Conservation (phyloP, 2,329 filamentous ascomycete species). For the Tympanopsis confertula region DNA sequence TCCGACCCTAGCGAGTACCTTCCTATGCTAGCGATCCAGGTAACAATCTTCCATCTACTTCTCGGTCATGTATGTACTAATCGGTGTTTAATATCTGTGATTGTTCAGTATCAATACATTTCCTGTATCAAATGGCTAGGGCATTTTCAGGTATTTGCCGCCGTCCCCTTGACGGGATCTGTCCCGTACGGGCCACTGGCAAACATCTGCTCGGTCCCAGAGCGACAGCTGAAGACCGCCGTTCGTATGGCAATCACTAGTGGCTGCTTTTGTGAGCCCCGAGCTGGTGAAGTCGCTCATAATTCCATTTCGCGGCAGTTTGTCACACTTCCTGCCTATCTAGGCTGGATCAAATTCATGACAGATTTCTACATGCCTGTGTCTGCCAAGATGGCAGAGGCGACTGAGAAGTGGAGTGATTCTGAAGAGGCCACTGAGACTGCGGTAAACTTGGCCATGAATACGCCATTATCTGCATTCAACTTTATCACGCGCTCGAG, state of each 20-base stretch:
- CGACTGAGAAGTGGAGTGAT: not conserved
- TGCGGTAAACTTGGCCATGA: not conserved
- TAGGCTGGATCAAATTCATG: not conserved
- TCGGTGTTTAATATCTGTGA: not conserved
- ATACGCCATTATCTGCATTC: not conserved
- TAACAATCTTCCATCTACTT: not conserved
- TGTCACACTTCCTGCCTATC: not conserved
- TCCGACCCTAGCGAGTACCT: not conserved
- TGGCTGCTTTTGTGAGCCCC: not conserved
- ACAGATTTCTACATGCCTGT: not conserved
- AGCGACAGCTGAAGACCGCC: not conserved
- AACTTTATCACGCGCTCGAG: not conserved
- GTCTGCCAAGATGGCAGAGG: not conserved
- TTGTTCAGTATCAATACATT: not conserved
- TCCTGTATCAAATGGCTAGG: not conserved
- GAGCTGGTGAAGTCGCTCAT: not conserved
- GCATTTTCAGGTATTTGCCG: not conserved
- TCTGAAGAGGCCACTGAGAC: not conserved
- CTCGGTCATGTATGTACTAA: not conserved
- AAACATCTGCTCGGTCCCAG: not conserved
- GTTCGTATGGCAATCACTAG: not conserved
- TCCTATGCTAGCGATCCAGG: not conserved
- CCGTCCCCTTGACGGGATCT: not conserved
- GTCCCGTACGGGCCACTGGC: not conserved
- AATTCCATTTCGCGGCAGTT: not conserved